A percentile compares a stretch with the other conserved stretches of the same genome.
These are phyloP conservation scores for Brassica incana DNA, from an alignment of 345 rosid genomes.

Conservation along the genomic window DNA sequence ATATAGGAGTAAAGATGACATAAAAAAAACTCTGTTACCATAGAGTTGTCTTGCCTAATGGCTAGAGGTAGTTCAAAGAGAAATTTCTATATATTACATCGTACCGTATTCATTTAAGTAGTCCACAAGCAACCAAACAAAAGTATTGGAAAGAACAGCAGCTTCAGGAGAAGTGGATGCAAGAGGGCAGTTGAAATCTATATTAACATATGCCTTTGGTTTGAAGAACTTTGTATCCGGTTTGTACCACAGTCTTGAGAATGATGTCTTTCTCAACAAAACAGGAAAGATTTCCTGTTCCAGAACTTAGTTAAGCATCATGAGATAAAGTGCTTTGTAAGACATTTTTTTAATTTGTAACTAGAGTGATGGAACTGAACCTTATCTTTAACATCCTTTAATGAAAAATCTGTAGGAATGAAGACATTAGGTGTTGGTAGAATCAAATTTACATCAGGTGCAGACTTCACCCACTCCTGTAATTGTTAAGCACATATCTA, in stretches of 20 bases:
- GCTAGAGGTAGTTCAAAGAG: not conserved
- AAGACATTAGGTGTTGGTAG: constrained; percentile 70
- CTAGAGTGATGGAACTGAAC: constrained; percentile 38
- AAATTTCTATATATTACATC: not conserved
- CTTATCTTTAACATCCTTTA: constrained; percentile 60
- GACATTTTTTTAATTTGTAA: not conserved
- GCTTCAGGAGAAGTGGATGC: constrained; percentile 71
- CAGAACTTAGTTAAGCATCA: constrained; percentile 18
- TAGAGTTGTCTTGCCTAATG: not conserved
- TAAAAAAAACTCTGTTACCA: not conserved
- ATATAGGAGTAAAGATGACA: constrained; percentile 7
- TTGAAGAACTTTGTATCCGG: constrained; percentile 70
- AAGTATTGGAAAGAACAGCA: constrained; percentile 59
- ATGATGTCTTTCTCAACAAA: constrained; percentile 57
- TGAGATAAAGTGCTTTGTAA: constrained; percentile 1
- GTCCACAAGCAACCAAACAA: constrained; percentile 65
- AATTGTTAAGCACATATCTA: not conserved
- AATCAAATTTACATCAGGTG: constrained; percentile 61
- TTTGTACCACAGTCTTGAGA: constrained; percentile 73
- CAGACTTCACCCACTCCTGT: constrained; percentile 72
- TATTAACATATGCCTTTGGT: constrained; percentile 73
- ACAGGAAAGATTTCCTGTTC: constrained; percentile 61
- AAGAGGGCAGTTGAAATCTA: constrained; percentile 74
- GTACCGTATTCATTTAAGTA: constrained; percentile 85
- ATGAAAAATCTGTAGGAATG: constrained; percentile 78